Evolutionary conservation across 805 yeast species (phyloP).

Genomic region (Pichia gijzeniarum): DNA sequence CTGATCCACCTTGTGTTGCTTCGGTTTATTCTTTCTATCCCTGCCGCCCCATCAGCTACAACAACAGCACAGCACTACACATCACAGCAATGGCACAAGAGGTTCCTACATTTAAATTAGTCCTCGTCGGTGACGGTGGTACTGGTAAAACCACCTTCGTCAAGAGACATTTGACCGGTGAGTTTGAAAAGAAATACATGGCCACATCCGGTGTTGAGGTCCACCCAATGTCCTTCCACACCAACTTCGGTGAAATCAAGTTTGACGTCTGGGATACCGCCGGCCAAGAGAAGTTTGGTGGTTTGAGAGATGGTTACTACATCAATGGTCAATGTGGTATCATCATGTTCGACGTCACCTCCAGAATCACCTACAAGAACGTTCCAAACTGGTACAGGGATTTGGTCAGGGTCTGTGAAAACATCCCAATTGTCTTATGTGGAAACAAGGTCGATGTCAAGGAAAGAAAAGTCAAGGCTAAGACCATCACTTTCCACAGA

Average conservation of each 20-base stretch:
- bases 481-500: conserved; percentile 99
- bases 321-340: conserved; percentile 99
- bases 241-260: conserved; percentile 97
- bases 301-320: conserved; percentile 98
- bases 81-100: conserved; percentile 34
- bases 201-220: conserved; percentile 99
- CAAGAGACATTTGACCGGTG: conserved; percentile 99
- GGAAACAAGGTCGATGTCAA: conserved; percentile 99
- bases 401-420: conserved; percentile 98
- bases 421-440: conserved; percentile 97
- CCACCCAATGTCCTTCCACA: conserved; percentile 95
- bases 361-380: conserved; percentile 98
- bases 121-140: conserved; percentile 99
- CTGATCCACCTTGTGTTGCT: too few species aligned
- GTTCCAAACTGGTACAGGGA: conserved; percentile 99
- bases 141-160: conserved; percentile 99
- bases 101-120: conserved; percentile 97
- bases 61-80: conserved; percentile 31
- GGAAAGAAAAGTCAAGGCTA: conserved; percentile 99
- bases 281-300: conserved; percentile 99
- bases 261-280: conserved; percentile 99
- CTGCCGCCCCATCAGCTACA: background rate
- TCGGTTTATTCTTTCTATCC: background rate
- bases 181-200: conserved; percentile 96
- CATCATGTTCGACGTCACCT: conserved; percentile 99